A percentile compares a stretch with the other conserved stretches of the same genome.
phyloP scores from a whole-genome alignment of 192 early-diverging fungal species.

The Rhizophagus clarus region DNA sequence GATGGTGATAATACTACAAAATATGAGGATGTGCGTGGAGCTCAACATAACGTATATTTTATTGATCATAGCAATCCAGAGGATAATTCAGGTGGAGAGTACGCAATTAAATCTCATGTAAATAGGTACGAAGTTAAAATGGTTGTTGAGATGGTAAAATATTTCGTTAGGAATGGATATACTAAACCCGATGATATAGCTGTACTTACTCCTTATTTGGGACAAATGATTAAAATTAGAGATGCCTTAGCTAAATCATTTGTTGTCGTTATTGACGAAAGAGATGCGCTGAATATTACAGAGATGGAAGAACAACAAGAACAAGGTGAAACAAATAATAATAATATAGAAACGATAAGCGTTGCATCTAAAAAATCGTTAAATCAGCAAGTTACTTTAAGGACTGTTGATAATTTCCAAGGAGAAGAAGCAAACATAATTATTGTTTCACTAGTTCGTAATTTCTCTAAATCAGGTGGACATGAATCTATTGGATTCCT shows the following conservation, averaged over 20 bases:
- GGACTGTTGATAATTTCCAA: slow-evolving; percentile 53
- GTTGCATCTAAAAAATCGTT: not conserved
- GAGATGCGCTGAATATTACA: slow-evolving; percentile 40
- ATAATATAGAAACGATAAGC: not conserved
- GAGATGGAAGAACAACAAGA: not conserved
- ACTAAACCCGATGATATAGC: slow-evolving; percentile 49
- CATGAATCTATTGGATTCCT: slow-evolving; percentile 53
- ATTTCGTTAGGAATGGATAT: slow-evolving; percentile 57
- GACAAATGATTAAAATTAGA: slow-evolving; percentile 51
- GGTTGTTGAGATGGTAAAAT: slow-evolving; percentile 47
- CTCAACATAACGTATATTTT: slow-evolving; percentile 50
- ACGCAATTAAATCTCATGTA: slow-evolving; percentile 47
- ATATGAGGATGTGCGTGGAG: slow-evolving; percentile 44
- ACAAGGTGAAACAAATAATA: too few relatives aligned
- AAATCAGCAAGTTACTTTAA: slow-evolving; percentile 34
- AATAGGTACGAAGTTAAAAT: slow-evolving; percentile 56
- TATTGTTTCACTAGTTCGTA: slow-evolving; percentile 48
- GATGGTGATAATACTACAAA: slow-evolving; percentile 39
- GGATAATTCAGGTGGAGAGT: slow-evolving; percentile 33
- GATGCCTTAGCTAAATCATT: slow-evolving; percentile 36
- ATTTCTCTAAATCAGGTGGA: not conserved
- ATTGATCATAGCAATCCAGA: slow-evolving; percentile 51
- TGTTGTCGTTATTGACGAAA: slow-evolving; percentile 42
- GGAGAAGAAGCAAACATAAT: slow-evolving; percentile 49
- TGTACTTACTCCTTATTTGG: slow-evolving; percentile 57